A percentile compares a stretch with the other conserved stretches of the same genome.
These are phyloP conservation scores for Fusarium sp. DNA, from an alignment of 2,329 filamentous ascomycete genomes.

Conservation along the genomic window DNA sequence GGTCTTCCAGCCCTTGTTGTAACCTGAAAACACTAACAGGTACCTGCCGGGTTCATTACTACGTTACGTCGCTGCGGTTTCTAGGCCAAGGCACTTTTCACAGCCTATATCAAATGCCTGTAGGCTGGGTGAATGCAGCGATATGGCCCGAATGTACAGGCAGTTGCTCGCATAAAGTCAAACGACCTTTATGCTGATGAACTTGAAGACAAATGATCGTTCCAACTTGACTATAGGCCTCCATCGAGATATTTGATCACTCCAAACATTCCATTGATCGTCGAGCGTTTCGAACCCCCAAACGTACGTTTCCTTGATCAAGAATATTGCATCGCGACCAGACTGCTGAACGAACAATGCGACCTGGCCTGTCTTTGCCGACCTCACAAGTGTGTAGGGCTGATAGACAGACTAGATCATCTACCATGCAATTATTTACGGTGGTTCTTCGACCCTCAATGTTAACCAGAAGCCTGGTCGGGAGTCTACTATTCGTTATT, in stretches of 20 bases:
- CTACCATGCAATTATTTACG: slow-evolving; percentile 6
- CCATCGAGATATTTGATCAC: background rate
- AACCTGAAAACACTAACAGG: slow-evolving; percentile 12
- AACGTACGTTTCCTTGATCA: slow-evolving; percentile 9
- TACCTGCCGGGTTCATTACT: slow-evolving; percentile 26
- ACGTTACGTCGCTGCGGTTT: background rate
- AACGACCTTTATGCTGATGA: slow-evolving; percentile 1
- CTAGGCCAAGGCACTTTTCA: background rate
- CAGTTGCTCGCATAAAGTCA: slow-evolving; percentile 8
- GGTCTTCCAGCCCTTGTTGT: slow-evolving; percentile 8
- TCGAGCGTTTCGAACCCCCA: slow-evolving; percentile 2
- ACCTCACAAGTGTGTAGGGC: slow-evolving; percentile 10
- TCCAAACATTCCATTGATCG: background rate
- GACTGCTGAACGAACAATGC: slow-evolving; percentile 14
- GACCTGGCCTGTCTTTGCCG: background rate
- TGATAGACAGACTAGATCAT: slow-evolving; percentile 1
- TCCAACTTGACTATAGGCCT: no score
- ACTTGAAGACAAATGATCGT: no score
- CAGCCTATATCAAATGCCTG: slow-evolving; percentile 1
- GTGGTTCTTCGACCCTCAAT: background rate
- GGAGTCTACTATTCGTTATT: background rate
- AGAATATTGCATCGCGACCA: slow-evolving; percentile 20
- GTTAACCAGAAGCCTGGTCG: background rate
- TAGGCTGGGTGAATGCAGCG: slow-evolving; percentile 13
- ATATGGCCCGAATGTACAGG: slow-evolving; percentile 1